Conservation (phyloP, 2,329 filamentous ascomycete genomes). For the Ophiostoma fasciatum region DNA sequence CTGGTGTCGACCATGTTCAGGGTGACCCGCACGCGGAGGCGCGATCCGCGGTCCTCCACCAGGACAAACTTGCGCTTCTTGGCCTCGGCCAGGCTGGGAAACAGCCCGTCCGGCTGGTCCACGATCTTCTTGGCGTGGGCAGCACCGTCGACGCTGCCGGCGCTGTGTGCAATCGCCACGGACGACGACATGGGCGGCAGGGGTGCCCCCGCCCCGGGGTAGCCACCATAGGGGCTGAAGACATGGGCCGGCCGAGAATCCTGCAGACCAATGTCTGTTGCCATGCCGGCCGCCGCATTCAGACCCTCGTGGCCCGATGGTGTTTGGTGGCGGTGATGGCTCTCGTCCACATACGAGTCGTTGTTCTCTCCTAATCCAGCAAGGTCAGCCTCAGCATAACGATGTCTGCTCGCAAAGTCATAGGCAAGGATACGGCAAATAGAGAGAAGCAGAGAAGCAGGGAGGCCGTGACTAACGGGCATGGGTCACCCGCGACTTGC, state of each 20-base stretch:
- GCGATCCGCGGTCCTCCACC: constrained; percentile 75
- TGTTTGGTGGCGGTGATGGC: constrained; percentile 7
- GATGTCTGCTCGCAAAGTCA: no score
- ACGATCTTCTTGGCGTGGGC: constrained; percentile 29
- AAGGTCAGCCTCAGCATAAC: no score
- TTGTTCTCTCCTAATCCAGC: constrained; percentile 8
- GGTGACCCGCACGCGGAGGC: constrained; percentile 77
- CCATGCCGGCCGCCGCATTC: no score
- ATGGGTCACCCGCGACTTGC: no score
- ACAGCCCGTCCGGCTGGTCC: constrained; percentile 54
- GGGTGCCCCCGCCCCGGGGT: constrained; percentile 41
- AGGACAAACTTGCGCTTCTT: constrained; percentile 96
- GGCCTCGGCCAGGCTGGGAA: constrained; percentile 74
- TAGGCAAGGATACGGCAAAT: no score
- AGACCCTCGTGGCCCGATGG: neutral
- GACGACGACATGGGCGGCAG: constrained; percentile 35
- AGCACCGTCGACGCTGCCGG: constrained; percentile 19
- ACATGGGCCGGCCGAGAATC: constrained; percentile 62
- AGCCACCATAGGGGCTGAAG: constrained; percentile 54
- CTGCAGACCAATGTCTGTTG: constrained; percentile 14
- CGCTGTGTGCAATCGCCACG: constrained; percentile 50
- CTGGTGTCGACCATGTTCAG: constrained; percentile 89
- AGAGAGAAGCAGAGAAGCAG: neutral
- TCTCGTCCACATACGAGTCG: constrained; percentile 7
- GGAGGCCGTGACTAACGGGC: no score